Evolutionary conservation across 306 rosid genomes (phyloP).

Genomic region (Casuarina cunninghamiana): DNA sequence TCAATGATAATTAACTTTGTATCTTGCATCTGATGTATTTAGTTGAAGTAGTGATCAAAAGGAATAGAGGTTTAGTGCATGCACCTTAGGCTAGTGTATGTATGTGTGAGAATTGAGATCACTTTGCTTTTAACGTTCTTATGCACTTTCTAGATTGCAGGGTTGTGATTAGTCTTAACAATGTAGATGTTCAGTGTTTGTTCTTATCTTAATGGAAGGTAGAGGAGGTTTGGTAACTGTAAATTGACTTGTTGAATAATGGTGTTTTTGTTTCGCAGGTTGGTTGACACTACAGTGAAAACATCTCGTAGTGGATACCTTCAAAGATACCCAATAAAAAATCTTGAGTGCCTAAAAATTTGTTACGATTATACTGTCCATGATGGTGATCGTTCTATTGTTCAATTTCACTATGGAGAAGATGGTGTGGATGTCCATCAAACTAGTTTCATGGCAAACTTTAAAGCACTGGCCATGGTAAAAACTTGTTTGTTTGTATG

Average conservation of each 20-base stretch:
- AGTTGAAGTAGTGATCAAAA: background rate
- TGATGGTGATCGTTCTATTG: constrained; percentile 86
- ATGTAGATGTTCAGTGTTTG: background rate
- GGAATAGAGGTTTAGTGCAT: background rate
- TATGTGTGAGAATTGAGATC: background rate
- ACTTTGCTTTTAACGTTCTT: background rate
- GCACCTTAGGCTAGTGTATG: background rate
- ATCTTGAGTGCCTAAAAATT: constrained; percentile 80
- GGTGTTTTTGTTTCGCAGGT: constrained; percentile 37
- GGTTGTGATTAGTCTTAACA: background rate
- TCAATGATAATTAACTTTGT: background rate
- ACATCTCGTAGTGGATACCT: constrained; percentile 91
- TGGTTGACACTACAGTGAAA: constrained; percentile 97
- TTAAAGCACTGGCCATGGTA: constrained; percentile 78
- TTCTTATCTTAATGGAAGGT: background rate
- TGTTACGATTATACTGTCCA: constrained; percentile 91
- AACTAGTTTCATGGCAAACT: constrained; percentile 72
- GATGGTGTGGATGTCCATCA: constrained; percentile 97
- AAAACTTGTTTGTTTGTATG: constrained; percentile 28
- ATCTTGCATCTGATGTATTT: background rate
- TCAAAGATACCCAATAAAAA: constrained; percentile 92
- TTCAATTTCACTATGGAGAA: constrained; percentile 89
- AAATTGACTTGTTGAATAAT: constrained; percentile 20
- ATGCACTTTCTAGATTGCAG: background rate
- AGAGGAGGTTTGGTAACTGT: constrained; percentile 10